phyloP scores from a whole-genome alignment of 2,329 filamentous ascomycete species.

The Ilyonectria mors-panacis region DNA sequence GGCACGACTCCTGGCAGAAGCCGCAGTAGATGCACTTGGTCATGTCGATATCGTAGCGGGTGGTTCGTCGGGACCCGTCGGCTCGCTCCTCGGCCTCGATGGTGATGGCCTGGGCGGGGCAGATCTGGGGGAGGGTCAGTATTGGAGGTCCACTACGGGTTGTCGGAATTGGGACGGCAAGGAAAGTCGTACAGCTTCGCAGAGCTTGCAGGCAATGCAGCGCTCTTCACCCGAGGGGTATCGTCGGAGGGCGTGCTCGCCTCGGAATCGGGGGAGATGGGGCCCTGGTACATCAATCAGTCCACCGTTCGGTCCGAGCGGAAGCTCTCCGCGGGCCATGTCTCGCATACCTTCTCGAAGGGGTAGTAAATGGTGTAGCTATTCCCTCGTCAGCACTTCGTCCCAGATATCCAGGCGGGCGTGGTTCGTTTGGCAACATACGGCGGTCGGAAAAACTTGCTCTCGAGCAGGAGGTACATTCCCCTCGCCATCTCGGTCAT shows the following conservation, averaged over 20 bases:
- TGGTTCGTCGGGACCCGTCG: slow-evolving; percentile 94
- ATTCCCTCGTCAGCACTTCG: slow-evolving; percentile 35
- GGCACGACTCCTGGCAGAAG: slow-evolving; percentile 98
- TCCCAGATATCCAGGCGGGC: background rate
- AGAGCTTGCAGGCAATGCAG: slow-evolving; percentile 99
- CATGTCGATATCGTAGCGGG: slow-evolving; percentile 99
- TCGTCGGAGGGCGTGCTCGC: slow-evolving; percentile 95
- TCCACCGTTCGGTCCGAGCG: slow-evolving; percentile 18
- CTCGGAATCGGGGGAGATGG: slow-evolving; percentile 97
- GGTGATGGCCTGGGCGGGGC: slow-evolving; percentile 97
- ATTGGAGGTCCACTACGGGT: background rate
- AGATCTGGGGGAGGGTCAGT: slow-evolving; percentile 70
- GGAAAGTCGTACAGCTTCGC: slow-evolving; percentile 78
- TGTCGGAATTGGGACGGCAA: background rate
- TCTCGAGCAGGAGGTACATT: slow-evolving; percentile 98
- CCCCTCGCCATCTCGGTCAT: slow-evolving; percentile 95
- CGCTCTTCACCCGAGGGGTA: slow-evolving; percentile 98
- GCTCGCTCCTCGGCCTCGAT: slow-evolving; percentile 99
- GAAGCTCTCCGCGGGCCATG: background rate
- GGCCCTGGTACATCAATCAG: slow-evolving; percentile 70
- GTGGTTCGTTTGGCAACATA: slow-evolving; percentile 68
- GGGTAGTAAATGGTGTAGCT: slow-evolving; percentile 99
- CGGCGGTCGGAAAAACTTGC: slow-evolving; percentile 98
- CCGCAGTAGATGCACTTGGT: slow-evolving; percentile 99
- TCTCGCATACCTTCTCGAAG: slow-evolving; percentile 84